Conservation (phyloP, 2,329 filamentous ascomycete species). For the Aspergillus sp. region DNA sequence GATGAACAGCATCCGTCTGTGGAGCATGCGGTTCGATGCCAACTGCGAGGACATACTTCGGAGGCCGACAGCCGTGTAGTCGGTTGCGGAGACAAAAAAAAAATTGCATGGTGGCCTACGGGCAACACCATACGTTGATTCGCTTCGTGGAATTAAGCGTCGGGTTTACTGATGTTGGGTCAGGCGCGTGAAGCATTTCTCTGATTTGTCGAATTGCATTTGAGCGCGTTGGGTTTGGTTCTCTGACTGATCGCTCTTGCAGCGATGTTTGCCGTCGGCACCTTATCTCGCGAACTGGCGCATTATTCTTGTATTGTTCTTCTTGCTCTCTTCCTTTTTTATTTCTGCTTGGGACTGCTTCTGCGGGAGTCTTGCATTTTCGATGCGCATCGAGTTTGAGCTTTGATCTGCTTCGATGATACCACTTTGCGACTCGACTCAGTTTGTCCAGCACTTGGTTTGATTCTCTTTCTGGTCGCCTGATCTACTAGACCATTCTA, state of each 20-base stretch:
- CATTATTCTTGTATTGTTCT: conserved; percentile 10
- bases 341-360: background rate
- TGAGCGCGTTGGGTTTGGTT: conserved; percentile 26
- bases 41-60: conserved; percentile 86
- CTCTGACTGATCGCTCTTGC: conserved; percentile 20
- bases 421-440: conserved; percentile 25
- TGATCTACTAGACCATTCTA: conserved; percentile 2
- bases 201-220: conserved; percentile 23
- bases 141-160: conserved; percentile 1
- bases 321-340: conserved; percentile 6
- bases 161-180: conserved; percentile 1
- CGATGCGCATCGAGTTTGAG: conserved; percentile 11
- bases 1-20: conserved; percentile 79
- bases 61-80: conserved; percentile 36
- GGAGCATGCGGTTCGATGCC: conserved; percentile 89
- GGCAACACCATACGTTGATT: background rate
- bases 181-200: conserved; percentile 2
- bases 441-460: conserved; percentile 9
- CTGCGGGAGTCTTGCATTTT: conserved; percentile 16
- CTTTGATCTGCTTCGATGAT: conserved; percentile 28
- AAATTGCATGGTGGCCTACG: too few relatives aligned
- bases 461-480: conserved; percentile 12
- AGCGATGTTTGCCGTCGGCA: conserved; percentile 11
- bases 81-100: too few relatives aligned
- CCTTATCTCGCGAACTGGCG: conserved; percentile 14